These are phyloP conservation scores for Apostasia shenzhenica DNA, from an alignment of 106 monocot species.

Conservation along the genomic window DNA sequence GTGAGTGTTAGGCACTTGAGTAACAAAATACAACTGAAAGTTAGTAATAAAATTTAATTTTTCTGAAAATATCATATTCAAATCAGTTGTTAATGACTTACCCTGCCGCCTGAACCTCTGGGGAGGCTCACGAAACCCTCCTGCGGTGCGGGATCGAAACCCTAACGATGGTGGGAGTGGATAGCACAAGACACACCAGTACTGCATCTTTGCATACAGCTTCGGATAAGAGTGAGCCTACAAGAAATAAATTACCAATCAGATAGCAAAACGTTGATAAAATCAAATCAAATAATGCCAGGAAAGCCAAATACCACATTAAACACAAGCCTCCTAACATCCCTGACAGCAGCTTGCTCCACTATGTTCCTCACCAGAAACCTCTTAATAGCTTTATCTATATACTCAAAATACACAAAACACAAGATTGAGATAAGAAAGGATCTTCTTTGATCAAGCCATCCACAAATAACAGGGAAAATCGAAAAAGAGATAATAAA, in stretches of 20 bases:
- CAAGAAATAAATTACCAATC: not conserved
- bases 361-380: slow-evolving; percentile 43
- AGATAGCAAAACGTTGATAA: not conserved
- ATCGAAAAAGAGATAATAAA: no score
- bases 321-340: slow-evolving; percentile 37
- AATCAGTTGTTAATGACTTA: not conserved
- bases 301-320: slow-evolving; percentile 14
- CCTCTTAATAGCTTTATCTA: slow-evolving; percentile 40
- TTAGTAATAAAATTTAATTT: no score
- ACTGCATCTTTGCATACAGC: slow-evolving; percentile 54
- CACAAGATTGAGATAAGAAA: not conserved
- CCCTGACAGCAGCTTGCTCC: slow-evolving; percentile 38
- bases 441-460: not conserved
- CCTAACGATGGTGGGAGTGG: slow-evolving; percentile 55
- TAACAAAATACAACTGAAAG: no score
- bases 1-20: no score
- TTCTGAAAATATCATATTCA: no score
- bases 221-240: slow-evolving; percentile 48
- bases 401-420: not conserved
- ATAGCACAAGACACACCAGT: slow-evolving; percentile 59
- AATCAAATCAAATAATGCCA: not conserved
- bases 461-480: not conserved
- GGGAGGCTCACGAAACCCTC: slow-evolving; percentile 47
- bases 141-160: slow-evolving; percentile 35
- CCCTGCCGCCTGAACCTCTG: slow-evolving; percentile 48